Conservation (phyloP, 495 filamentous ascomycete genomes). For the Physcia stellaris region DNA sequence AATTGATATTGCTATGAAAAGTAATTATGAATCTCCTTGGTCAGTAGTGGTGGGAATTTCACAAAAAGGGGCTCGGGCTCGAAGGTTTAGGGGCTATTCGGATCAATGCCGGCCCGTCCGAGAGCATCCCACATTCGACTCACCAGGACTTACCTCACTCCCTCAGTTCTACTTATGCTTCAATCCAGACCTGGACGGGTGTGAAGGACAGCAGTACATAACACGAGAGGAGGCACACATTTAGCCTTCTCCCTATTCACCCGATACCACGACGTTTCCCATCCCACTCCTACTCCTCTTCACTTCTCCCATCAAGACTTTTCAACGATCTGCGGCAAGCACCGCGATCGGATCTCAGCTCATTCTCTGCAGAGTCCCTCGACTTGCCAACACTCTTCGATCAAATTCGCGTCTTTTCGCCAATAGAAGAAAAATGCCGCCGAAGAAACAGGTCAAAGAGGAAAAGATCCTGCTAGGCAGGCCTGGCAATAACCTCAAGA, state of each 20-base stretch:
- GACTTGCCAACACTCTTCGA: slow-evolving; percentile 13
- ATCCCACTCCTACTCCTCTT: slow-evolving; percentile 18
- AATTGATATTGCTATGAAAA: too few relatives aligned
- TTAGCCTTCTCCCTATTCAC: background rate
- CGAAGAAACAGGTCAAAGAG: slow-evolving; percentile 40
- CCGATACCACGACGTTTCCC: background rate
- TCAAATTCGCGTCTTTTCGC: slow-evolving; percentile 10
- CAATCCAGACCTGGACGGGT: too few relatives aligned
- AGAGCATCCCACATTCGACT: too few relatives aligned
- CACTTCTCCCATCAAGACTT: slow-evolving; percentile 22
- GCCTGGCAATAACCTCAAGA: slow-evolving; percentile 97
- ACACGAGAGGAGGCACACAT: background rate
- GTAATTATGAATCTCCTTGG: too few relatives aligned
- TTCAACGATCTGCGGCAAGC: slow-evolving; percentile 36
- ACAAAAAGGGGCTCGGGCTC: too few relatives aligned
- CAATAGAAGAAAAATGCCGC: slow-evolving; percentile 37
- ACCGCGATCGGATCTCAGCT: slow-evolving; percentile 30
- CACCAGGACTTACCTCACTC: too few relatives aligned
- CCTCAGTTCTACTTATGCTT: too few relatives aligned
- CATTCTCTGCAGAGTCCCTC: slow-evolving; percentile 15
- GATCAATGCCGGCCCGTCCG: too few relatives aligned
- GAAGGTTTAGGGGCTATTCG: too few relatives aligned
- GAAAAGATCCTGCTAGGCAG: slow-evolving; percentile 62
- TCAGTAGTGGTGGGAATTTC: too few relatives aligned
- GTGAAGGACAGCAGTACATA: too few relatives aligned